These are phyloP conservation scores for Aspergillus sp. DNA, from an alignment of 2,329 filamentous ascomycete species.

Conservation along the genomic window DNA sequence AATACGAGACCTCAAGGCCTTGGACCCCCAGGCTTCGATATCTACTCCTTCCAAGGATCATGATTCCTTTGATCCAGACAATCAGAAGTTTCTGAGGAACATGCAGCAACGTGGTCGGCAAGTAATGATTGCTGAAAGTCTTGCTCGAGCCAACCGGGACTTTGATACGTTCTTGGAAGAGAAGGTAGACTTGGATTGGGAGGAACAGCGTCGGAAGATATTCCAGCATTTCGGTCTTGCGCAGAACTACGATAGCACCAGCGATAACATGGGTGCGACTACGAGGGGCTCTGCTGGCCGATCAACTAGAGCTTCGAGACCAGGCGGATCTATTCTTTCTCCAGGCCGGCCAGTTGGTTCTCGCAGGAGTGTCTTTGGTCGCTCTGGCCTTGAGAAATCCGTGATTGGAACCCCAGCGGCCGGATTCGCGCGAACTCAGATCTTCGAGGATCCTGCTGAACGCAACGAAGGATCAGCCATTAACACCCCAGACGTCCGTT, in stretches of 20 bases:
- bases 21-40: slow-evolving; percentile 60
- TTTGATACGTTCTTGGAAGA: slow-evolving; percentile 93
- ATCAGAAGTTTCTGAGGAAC: slow-evolving; percentile 68
- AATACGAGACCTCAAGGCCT: slow-evolving; percentile 74
- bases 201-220: slow-evolving; percentile 82
- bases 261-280: slow-evolving; percentile 36
- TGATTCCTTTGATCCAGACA: slow-evolving; percentile 46
- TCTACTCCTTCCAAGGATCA: slow-evolving; percentile 23
- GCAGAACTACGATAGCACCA: slow-evolving; percentile 37
- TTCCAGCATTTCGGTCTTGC: slow-evolving; percentile 92
- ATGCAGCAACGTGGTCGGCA: slow-evolving; percentile 85
- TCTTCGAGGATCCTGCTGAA: slow-evolving; percentile 61
- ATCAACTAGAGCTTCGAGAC: slow-evolving; percentile 31
- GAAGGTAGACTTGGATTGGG: slow-evolving; percentile 92
- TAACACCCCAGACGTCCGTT: slow-evolving; percentile 61
- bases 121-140: slow-evolving; percentile 83
- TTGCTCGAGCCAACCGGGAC: slow-evolving; percentile 79
- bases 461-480: slow-evolving; percentile 45
- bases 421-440: slow-evolving; percentile 49
- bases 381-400: slow-evolving; percentile 68
- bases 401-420: slow-evolving; percentile 74
- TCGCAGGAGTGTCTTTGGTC: slow-evolving; percentile 54
- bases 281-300: slow-evolving; percentile 44
- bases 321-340: slow-evolving; percentile 35
- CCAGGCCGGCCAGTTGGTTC: slow-evolving; percentile 32